phyloP scores from a whole-genome alignment of 345 rosid genomes.

The Brassica juncea region DNA sequence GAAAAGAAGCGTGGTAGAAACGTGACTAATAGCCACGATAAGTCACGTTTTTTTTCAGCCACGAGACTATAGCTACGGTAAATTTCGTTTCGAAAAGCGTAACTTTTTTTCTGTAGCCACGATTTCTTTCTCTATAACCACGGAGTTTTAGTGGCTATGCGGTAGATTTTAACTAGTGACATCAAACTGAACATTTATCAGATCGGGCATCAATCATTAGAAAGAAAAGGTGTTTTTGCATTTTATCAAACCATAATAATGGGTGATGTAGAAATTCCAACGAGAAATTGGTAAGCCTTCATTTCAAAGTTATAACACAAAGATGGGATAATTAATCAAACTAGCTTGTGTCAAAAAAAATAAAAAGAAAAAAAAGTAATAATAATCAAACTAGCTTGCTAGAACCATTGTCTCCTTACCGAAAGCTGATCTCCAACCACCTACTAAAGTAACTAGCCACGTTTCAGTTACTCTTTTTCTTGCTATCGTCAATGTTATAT shows the following conservation, averaged over 20 bases:
- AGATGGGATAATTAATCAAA: conserved; percentile 14
- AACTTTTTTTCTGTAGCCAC: too few species aligned
- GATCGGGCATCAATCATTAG: conserved; percentile 9
- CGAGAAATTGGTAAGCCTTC: conserved; percentile 24
- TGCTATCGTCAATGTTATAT: neutral
- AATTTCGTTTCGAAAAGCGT: too few species aligned
- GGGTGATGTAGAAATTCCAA: conserved; percentile 22
- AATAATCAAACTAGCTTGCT: conserved; percentile 15
- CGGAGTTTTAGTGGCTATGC: too few species aligned
- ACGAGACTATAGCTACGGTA: neutral
- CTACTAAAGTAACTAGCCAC: conserved; percentile 24
- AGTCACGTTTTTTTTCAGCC: neutral
- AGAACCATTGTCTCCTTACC: conserved; percentile 1
- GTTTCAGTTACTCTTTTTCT: conserved; percentile 17
- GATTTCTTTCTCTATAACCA: too few species aligned
- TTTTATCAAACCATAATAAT: neutral
- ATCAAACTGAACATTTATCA: neutral
- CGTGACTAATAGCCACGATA: neutral
- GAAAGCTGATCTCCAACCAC: conserved; percentile 25
- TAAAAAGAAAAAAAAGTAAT: too few species aligned
- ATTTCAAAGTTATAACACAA: conserved; percentile 14
- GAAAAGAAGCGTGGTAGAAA: neutral
- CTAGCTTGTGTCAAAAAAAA: too few species aligned
- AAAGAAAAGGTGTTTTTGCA: neutral
- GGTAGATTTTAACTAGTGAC: too few species aligned